Conservation (phyloP, 345 rosid species). For the Hibiscus mutabilis region DNA sequence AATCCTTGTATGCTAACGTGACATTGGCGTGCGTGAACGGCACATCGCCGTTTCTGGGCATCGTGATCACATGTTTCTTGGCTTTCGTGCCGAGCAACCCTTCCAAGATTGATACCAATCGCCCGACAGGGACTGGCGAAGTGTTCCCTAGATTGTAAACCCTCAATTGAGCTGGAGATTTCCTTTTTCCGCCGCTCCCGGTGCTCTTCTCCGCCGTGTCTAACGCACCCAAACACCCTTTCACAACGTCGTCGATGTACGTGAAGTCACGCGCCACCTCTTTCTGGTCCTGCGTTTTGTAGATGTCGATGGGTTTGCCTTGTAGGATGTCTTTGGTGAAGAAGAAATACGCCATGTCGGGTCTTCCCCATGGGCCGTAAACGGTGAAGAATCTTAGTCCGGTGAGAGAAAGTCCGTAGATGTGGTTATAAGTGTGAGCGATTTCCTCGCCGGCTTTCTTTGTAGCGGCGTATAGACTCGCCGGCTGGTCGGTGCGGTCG, state of each 20-base stretch:
- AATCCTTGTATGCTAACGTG: slow-evolving; percentile 62
- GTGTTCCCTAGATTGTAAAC: slow-evolving; percentile 73
- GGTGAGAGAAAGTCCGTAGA: slow-evolving; percentile 74
- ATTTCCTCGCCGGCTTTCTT: slow-evolving; percentile 86
- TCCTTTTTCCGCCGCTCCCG: slow-evolving; percentile 70
- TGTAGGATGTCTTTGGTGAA: slow-evolving; percentile 71
- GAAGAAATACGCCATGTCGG: slow-evolving; percentile 92
- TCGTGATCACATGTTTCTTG: slow-evolving; percentile 54
- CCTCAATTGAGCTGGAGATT: slow-evolving; percentile 58
- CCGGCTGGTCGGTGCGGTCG: slow-evolving; percentile 77
- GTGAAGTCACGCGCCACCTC: slow-evolving; percentile 98
- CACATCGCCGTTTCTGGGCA: slow-evolving; percentile 86
- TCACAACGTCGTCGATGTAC: slow-evolving; percentile 77
- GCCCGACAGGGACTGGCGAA: slow-evolving; percentile 72
- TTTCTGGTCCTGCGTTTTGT: slow-evolving; percentile 48
- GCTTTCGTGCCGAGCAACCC: slow-evolving; percentile 51
- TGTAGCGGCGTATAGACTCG: slow-evolving; percentile 80
- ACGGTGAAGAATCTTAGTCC: slow-evolving; percentile 76
- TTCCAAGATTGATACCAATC: slow-evolving; percentile 59
- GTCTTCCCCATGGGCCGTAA: slow-evolving; percentile 90
- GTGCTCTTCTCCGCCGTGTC: slow-evolving; percentile 85
- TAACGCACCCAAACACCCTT: slow-evolving; percentile 72
- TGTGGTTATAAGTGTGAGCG: slow-evolving; percentile 82
- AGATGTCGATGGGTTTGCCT: slow-evolving; percentile 61
- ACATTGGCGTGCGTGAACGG: slow-evolving; percentile 89